Percentiles rank a stretch among this genome's conserved stretches.
phyloP scores from a whole-genome alignment of 306 rosid species.

The Sindora glabra region DNA sequence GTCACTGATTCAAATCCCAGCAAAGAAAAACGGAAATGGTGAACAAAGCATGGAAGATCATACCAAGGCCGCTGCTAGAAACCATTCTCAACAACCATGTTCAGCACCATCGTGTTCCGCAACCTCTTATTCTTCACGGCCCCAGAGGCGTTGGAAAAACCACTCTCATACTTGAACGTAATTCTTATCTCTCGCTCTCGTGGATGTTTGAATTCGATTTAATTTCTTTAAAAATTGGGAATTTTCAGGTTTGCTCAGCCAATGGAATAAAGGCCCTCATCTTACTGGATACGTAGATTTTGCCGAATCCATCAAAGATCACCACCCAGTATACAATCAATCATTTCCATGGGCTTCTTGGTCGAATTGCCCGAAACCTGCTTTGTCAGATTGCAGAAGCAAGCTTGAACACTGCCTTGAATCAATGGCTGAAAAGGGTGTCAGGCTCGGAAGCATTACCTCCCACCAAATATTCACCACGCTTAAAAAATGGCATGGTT shows the following conservation, averaged over 20 bases:
- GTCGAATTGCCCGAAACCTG: slow-evolving; percentile 54
- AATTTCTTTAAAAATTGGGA: not conserved
- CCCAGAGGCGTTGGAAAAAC: slow-evolving; percentile 95
- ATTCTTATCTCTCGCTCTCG: not conserved
- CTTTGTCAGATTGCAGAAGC: slow-evolving; percentile 44
- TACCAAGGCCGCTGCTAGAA: slow-evolving; percentile 78
- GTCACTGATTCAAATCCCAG: not conserved
- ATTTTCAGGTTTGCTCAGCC: slow-evolving; percentile 53
- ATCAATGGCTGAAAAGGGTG: slow-evolving; percentile 63
- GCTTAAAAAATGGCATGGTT: slow-evolving; percentile 64
- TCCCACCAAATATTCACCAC: slow-evolving; percentile 63
- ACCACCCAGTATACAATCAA: slow-evolving; percentile 33
- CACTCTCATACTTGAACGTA: slow-evolving; percentile 81
- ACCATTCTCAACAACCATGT: slow-evolving; percentile 84
- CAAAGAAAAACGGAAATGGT: slow-evolving; percentile 28
- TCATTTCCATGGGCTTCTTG: slow-evolving; percentile 83
- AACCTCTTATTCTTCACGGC: slow-evolving; percentile 82
- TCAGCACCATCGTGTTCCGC: slow-evolving; percentile 80
- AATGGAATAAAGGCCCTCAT: slow-evolving; percentile 88
- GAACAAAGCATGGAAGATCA: slow-evolving; percentile 66
- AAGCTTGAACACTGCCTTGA: slow-evolving; percentile 68
- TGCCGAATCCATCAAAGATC: slow-evolving; percentile 57
- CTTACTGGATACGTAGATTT: slow-evolving; percentile 81
- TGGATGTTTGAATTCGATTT: not conserved
- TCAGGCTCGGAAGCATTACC: slow-evolving; percentile 53